Evolutionary conservation across 352 stramenopile genomes (phyloP).

Genomic region (Phytophthora vignae): DNA sequence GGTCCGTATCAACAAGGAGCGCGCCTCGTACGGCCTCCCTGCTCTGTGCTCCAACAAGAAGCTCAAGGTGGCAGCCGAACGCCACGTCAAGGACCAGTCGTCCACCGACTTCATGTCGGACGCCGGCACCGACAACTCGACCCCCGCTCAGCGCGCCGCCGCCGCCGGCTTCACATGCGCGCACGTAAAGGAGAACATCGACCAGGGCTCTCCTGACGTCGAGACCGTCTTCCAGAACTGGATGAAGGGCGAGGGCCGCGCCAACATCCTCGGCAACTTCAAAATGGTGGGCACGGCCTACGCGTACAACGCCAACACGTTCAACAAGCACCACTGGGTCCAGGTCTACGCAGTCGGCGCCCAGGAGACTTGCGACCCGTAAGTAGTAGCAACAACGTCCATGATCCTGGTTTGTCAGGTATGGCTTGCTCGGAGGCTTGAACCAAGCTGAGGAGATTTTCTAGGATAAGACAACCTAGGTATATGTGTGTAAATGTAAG

Average conservation of each 20-base stretch:
- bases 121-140: slow-evolving; percentile 45
- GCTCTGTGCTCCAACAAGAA: slow-evolving; percentile 48
- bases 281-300: slow-evolving; percentile 44
- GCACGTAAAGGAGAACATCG: slow-evolving; percentile 40
- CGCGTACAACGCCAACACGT: slow-evolving; percentile 25
- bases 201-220: slow-evolving; percentile 29
- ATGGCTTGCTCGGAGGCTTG: background rate
- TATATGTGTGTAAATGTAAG: background rate
- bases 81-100: slow-evolving; percentile 45
- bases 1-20: slow-evolving; percentile 51
- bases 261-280: slow-evolving; percentile 34
- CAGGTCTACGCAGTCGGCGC: slow-evolving; percentile 47
- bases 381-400: background rate
- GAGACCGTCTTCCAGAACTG: slow-evolving; percentile 40
- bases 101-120: slow-evolving; percentile 51
- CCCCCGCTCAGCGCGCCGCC: slow-evolving; percentile 37
- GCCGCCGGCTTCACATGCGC: slow-evolving; percentile 52
- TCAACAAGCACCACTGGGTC: slow-evolving; percentile 57
- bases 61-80: slow-evolving; percentile 22
- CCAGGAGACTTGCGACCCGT: slow-evolving; percentile 36
- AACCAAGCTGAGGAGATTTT: background rate
- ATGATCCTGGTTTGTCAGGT: background rate
- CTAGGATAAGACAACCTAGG: background rate
- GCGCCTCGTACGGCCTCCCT: slow-evolving; percentile 34
- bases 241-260: slow-evolving; percentile 29